Percentiles rank a stretch among this genome's conserved stretches.
phyloP scores from a whole-genome alignment of 2,329 filamentous ascomycete species.

The Ampelomyces quisqualis region DNA sequence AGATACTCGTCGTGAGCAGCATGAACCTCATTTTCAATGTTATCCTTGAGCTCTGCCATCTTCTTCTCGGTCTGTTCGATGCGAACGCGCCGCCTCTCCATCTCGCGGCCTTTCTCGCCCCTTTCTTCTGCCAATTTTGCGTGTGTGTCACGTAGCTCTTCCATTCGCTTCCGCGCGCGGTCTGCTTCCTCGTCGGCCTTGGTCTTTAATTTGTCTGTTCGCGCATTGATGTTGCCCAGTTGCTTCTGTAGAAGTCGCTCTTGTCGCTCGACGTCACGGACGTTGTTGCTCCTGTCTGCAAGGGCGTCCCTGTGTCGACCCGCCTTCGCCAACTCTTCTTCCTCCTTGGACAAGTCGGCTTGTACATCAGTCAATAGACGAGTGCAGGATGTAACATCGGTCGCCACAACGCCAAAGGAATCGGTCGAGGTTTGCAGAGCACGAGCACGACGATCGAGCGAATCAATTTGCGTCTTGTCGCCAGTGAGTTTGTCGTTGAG shows the following conservation, averaged over 20 bases:
- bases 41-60: conserved; percentile 98
- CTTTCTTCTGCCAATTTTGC: conserved; percentile 80
- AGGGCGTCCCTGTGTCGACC: conserved; percentile 82
- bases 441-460: conserved; percentile 80
- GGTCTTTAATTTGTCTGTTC: conserved; percentile 79
- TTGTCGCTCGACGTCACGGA: conserved; percentile 85
- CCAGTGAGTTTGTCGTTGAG: conserved; percentile 73
- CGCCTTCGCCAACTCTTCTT: conserved; percentile 81
- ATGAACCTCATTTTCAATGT: conserved; percentile 92
- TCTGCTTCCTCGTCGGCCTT: conserved; percentile 79
- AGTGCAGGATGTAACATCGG: conserved; percentile 84
- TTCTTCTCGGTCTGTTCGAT: conserved; percentile 99
- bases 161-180: conserved; percentile 83
- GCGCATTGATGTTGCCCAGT: conserved; percentile 78
- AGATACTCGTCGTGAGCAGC: conserved; percentile 90
- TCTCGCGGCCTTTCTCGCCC: conserved; percentile 82
- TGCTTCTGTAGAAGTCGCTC: conserved; percentile 83
- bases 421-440: conserved; percentile 90
- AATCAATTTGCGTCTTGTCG: conserved; percentile 83
- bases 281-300: conserved; percentile 82
- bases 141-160: conserved; percentile 79
- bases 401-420: conserved; percentile 79
- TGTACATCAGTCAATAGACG: conserved; percentile 87
- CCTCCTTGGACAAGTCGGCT: conserved; percentile 82
- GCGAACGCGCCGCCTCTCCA: conserved; percentile 85